Evolutionary conservation across 2,329 filamentous ascomycete genomes (phyloP), one percentile per base, ranked within the genome.

Genomic region (Colletotrichum plurivorum): DNA sequence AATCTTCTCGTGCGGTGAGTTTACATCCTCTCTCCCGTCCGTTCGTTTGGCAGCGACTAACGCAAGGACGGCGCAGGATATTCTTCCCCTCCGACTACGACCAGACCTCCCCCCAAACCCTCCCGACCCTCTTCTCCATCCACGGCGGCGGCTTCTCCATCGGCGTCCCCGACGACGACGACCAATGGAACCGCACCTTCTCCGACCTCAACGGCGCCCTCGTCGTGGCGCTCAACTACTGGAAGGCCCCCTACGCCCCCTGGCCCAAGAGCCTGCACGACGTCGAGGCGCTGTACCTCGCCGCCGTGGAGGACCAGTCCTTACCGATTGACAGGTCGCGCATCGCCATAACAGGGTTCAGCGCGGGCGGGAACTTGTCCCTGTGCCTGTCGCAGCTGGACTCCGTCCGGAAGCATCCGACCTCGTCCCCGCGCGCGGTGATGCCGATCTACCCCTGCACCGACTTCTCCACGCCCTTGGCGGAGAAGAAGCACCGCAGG

Each of bases 111-210:
- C 73, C 75, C 8, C 49, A 70, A 0, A 75, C 74, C 7, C 76
- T 83, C 9, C 84, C 85, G 1, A 77, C 83, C 2, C 78, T 87
- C 53, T 77, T 89, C 52, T 81, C 84, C 62, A 80, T 87, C 72
- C 87, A 89, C 71, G 86, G 86, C 62, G 85, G 86, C 67, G 85
- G 84, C 46, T 87, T 85, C 73, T 77, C 79, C 31, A 31, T 88
- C 51, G 81, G 83, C 74, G 73, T 79, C 20, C 80, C 85, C 1
- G 67, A 76, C 55, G 75, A 83, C 51, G 84, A 86, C 72, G 84
- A 87, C 74, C 72, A 73, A n/a, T 85, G 85, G 78, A 86, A 84
- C 75, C 75, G 75, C 46, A 71, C 72, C 63, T 85, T 85, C 71
- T 78, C 84, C 25, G 76, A 80, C 58, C 70, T 74, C 1, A 78